Base-by-base conservation (phyloP, 345 rosid species). In the Citrus glauca region DNA sequence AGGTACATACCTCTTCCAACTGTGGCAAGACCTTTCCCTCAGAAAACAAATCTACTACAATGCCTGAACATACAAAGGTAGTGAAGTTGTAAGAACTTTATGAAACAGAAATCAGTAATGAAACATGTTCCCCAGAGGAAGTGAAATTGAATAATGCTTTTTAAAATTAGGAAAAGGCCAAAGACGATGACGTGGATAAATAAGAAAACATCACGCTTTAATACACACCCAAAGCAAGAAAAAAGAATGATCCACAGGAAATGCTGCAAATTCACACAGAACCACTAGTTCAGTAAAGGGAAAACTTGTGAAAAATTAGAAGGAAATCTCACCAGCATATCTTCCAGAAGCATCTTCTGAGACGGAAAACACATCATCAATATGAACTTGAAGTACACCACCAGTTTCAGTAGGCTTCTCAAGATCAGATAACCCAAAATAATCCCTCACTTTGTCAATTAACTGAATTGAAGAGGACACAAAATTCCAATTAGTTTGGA, bases 31-130 rank as follows among this genome's bases (percentile, higher is more conserved):
- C 94, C 80, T 81, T 90, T 79, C 98, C 98, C 69, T 86, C 86
- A 2, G 81, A 72, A 59, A 95, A 95, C 89, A 95, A 84, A 81
- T 95, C 98, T 45, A 93, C 80, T 37, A 89, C 80, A 80, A 95
- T 90, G 45, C 98, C 98, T 86, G 84, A 56, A 81, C 5, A 72
- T 62, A 71, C 80, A 38, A 71, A 38, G 74, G 56, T 11, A 33
- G 61, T 35, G 75, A 27, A 50, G 14, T 22, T 75, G 48, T 50
- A 48, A 30, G 50, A 74, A 33, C 20, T 64, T 22, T 42, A 63
- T 4, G 27, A 48, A 50, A 62, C 19, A 59, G 32, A 24, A 38
- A 74, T 40, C 20, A 53, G 20, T 20, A 5, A 28, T 1, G 60
- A 45, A 42, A 38, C 9, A 37, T 7, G 33, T 22, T 13, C 59